A percentile compares a stretch with the other conserved stretches of the same genome.
These are phyloP conservation scores for Lactarius hatsudake DNA, from an alignment of 768 basidiomycete species.

Conservation along the genomic window DNA sequence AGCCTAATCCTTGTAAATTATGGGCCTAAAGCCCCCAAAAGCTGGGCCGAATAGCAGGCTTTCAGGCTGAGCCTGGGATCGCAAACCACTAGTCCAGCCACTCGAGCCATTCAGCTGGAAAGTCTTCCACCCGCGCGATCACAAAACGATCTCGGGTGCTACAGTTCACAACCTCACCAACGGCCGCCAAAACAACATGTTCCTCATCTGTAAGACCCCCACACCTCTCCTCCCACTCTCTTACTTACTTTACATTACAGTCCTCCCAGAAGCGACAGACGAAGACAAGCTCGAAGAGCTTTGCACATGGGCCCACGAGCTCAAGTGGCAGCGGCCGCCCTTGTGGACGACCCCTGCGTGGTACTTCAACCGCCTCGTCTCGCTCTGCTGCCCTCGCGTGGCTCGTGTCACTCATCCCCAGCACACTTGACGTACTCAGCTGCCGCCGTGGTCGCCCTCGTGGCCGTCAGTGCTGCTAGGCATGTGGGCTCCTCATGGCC, in stretches of 20 bases:
- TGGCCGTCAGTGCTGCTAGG: neutral
- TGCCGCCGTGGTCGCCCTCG: neutral
- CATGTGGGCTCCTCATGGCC: neutral
- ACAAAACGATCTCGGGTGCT: constrained; percentile 13
- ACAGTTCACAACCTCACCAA: constrained; percentile 20
- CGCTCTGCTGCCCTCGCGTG: constrained; percentile 17
- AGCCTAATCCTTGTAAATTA: no score
- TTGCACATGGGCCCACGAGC: constrained; percentile 15
- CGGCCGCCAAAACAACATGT: constrained; percentile 9
- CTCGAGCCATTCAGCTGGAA: constrained; percentile 24
- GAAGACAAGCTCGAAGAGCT: constrained; percentile 18
- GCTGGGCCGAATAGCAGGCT: no score
- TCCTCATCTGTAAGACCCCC: neutral
- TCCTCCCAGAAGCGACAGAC: neutral
- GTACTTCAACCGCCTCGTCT: constrained; percentile 19
- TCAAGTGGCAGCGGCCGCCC: constrained; percentile 17
- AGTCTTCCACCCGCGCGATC: constrained; percentile 10
- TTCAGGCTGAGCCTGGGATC: no score
- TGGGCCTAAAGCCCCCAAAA: no score
- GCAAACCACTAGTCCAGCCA: no score
- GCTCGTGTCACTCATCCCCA: constrained; percentile 13
- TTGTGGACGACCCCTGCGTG: constrained; percentile 17
- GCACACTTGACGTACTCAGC: neutral
- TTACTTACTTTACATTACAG: neutral
- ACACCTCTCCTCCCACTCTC: neutral